These are phyloP conservation scores for Bipolaris gigantea DNA, from an alignment of 2,329 filamentous ascomycete species.

Conservation along the genomic window DNA sequence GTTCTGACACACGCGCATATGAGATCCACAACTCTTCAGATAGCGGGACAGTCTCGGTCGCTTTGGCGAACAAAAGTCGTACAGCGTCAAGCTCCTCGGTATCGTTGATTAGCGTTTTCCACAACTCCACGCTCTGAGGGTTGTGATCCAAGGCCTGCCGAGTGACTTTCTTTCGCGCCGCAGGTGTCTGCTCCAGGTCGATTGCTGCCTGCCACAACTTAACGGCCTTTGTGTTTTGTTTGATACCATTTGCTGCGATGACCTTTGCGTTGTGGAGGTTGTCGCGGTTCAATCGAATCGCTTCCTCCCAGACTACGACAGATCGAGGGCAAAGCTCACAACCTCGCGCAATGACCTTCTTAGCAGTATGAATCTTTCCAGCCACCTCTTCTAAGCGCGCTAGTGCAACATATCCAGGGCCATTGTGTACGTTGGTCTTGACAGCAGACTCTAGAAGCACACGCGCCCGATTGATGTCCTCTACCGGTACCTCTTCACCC, in stretches of 20 bases:
- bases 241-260: slow-evolving; percentile 90
- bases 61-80: slow-evolving; percentile 84
- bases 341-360: slow-evolving; percentile 83
- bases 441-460: slow-evolving; percentile 94
- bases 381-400: slow-evolving; percentile 90
- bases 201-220: slow-evolving; percentile 94
- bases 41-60: slow-evolving; percentile 89
- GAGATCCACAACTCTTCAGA: slow-evolving; percentile 96
- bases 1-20: slow-evolving; percentile 82
- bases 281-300: slow-evolving; percentile 76
- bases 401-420: slow-evolving; percentile 93
- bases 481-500: slow-evolving; percentile 74
- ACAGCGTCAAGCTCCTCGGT: slow-evolving; percentile 91
- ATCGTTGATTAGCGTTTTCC: slow-evolving; percentile 95
- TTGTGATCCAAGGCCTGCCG: slow-evolving; percentile 90
- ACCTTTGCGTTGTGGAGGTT: slow-evolving; percentile 92
- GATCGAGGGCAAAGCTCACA: slow-evolving; percentile 91
- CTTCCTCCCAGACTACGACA: slow-evolving; percentile 94
- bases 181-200: slow-evolving; percentile 79
- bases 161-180: slow-evolving; percentile 89
- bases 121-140: slow-evolving; percentile 91
- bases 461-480: slow-evolving; percentile 92
- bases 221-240: slow-evolving; percentile 85
- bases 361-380: slow-evolving; percentile 85
- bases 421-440: slow-evolving; percentile 93